Evolutionary conservation across 331 rosid genomes (phyloP), one percentile per base, ranked within the genome.

Genomic region (Acacia pycnantha): DNA sequence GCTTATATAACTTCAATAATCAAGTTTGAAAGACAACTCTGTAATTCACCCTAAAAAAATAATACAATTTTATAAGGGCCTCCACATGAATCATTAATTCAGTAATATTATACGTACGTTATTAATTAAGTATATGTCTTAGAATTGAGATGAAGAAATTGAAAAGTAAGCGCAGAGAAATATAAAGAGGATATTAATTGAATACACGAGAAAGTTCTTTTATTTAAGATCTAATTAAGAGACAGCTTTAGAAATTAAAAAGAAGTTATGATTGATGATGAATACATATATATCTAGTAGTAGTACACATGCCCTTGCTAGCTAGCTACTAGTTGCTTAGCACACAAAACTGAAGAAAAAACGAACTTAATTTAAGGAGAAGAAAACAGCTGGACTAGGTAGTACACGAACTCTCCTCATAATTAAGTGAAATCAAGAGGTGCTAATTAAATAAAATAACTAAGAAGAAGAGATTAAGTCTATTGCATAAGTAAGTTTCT

Each of bases 401-500:
- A 43, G 54, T 24, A 56, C 4, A 56, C 4, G 64, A 56, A 44
- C 65, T 84, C 68, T 33, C 70, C 41, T 50, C 26, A 46, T 87
- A 86, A 44, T 70, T 58, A 85, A 70, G 70, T 77, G 81, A 79
- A 84, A 70, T 41, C 22, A 70, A 43, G 58, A 13, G 56, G 71
- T 76, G 15, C 78, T 86, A 71, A 12, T 7, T 46, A 71, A 71
- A 5, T 43, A 84, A 10, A 33, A 68, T 27, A 33, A 21, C 15
- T 15, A 37, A 21, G 74, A 71, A 46, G 15, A 43, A 27, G 66
- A 6, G 15, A 50, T 15, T 50, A 48, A 48, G 65, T 82, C 83
- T 91, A 94, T 88, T 91, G 92, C 90, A 77, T 81, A 47, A 94
- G 94, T 78, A 94, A 89, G 51, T 83, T 94, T 84, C 98, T 91